Evolutionary conservation across 106 monocot species (phyloP).

Genomic region (Alisma plantagoaquatica): DNA sequence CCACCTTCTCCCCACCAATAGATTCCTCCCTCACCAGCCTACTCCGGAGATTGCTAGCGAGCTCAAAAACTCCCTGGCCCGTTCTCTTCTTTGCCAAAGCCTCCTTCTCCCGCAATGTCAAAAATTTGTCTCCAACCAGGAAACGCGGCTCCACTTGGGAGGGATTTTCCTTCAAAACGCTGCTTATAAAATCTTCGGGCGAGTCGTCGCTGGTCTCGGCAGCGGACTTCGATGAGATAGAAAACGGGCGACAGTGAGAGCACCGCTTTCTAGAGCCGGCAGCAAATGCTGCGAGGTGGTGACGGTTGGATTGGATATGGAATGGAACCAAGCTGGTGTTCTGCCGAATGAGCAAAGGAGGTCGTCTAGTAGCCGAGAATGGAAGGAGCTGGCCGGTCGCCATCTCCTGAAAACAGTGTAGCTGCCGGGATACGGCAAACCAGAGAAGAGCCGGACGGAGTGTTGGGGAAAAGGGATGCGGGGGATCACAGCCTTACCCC

Average conservation of each 20-base stretch:
- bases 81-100: slow-evolving; percentile 9
- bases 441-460: neutral
- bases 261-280: neutral
- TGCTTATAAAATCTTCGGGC: slow-evolving; percentile 48
- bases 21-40: neutral
- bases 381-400: no score
- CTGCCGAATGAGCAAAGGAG: slow-evolving; percentile 4
- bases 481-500: no score
- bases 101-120: slow-evolving; percentile 62
- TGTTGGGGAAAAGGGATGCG: neutral
- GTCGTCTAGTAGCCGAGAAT: no score
- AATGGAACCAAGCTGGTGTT: neutral
- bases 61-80: slow-evolving; percentile 1
- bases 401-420: no score
- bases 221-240: neutral
- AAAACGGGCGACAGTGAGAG: neutral
- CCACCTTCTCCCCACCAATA: slow-evolving; percentile 8
- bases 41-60: neutral
- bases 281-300: neutral
- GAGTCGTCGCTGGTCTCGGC: neutral
- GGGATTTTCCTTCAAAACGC: slow-evolving; percentile 54
- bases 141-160: slow-evolving; percentile 67
- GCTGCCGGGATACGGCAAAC: neutral
- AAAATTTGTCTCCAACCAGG: slow-evolving; percentile 45
- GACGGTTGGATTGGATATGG: neutral